Base-by-base conservation (phyloP, 108 stramenopile species). In the Cyclotella kingstonii region DNA sequence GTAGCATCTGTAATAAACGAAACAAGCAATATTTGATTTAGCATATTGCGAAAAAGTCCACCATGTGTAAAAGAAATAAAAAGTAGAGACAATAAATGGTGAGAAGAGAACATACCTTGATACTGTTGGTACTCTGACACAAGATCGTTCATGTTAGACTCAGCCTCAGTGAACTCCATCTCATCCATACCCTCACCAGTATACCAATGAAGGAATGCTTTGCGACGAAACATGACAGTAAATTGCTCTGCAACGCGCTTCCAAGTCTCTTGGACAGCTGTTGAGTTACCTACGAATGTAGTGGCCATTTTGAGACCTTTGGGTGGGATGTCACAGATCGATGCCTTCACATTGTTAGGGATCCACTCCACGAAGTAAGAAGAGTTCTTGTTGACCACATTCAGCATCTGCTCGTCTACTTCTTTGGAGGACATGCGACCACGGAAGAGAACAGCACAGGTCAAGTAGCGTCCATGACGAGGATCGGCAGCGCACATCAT, bases 401-500 rank as follows among this genome's bases (percentile, higher is more conserved):
- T 93, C 52, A 96, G 77, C 97, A 98, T 98, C 81, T 98, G 95
- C 70, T 96, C 93, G 65, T 96, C 95, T 56, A 96, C 94, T 59
- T 94, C 96, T 78, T 95, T 94, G 54, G 91, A 89, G 52, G 96
- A 95, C 92, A 98, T 97, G 77, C 76, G 76, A 54, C 97, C 97
- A 70, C 97, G 97, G 97, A 96, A 98, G 83, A 98, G 89, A 87
- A 94, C 90, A 53, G 96, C 93, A 60, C 95, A 96, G 15, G 97
- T 96, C 58, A 98, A 88, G 94, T 96, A 98, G 36, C 97, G 95
- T 75, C 97, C 97, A 81, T 98, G 97, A 79, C 97, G 94, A 49
- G 97, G 97, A 78, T 98, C 97, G 31, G 97, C 94, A 61, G 97
- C 97, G 67, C 95, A 96, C 97, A 98, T 98, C 97, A 98, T 98